phyloP scores from a whole-genome alignment of 2,329 filamentous ascomycete species.

The Gyromitra esculenta region DNA sequence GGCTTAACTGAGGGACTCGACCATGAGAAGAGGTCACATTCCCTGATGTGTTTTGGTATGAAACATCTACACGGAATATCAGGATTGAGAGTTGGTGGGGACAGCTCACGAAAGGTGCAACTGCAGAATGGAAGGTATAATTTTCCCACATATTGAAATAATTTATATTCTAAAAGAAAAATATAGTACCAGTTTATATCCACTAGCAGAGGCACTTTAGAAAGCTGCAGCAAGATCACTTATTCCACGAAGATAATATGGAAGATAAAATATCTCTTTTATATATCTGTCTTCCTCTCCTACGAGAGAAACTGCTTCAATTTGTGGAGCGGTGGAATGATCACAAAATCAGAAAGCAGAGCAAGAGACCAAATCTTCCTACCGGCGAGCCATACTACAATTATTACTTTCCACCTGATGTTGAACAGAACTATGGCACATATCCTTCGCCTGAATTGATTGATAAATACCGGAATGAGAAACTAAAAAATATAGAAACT shows the following conservation, averaged over 20 bases:
- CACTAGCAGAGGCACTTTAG: not conserved
- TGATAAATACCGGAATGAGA: not conserved
- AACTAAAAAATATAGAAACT: not conserved
- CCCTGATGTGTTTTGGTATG: conserved; percentile 2
- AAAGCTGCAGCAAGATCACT: not conserved
- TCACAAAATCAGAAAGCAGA: conserved; percentile 27
- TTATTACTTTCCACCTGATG: conserved; percentile 7
- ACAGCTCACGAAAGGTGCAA: conserved; percentile 4
- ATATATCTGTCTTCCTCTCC: conserved; percentile 23
- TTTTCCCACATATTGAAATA: not conserved
- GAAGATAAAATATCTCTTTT: conserved; percentile 17
- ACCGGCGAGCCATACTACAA: conserved; percentile 7
- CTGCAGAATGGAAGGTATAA: not conserved
- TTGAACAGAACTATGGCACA: not conserved
- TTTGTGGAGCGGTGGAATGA: conserved; percentile 21
- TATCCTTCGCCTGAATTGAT: not conserved
- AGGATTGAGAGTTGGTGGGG: conserved; percentile 4
- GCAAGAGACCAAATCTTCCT: conserved; percentile 8
- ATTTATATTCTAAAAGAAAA: not conserved
- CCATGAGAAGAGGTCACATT: not conserved
- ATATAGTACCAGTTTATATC: not conserved
- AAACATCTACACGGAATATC: not conserved
- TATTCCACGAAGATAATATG: conserved; percentile 10
- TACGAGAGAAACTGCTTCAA: not conserved
- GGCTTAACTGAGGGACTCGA: too few relatives aligned